A percentile compares a stretch with the other conserved stretches of the same genome.
Evolutionary conservation across 2,329 filamentous ascomycete species (phyloP).

Genomic region (Graphilbum fragrans): DNA sequence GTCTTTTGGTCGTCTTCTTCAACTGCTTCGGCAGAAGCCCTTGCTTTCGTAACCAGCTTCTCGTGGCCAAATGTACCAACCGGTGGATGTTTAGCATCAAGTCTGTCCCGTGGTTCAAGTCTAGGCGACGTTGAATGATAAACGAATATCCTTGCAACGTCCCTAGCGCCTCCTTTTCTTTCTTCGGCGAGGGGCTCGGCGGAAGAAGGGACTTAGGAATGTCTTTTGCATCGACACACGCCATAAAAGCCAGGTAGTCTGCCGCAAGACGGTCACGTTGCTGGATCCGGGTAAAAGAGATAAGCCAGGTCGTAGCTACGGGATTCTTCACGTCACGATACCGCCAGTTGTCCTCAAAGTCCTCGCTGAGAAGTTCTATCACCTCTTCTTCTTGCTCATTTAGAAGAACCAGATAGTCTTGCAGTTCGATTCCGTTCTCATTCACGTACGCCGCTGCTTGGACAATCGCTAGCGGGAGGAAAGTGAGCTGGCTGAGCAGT

Average conservation of each 20-base stretch:
- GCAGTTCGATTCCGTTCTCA: background rate
- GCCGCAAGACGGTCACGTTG: conserved; percentile 14
- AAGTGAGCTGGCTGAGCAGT: conserved; percentile 2
- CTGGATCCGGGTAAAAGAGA: conserved; percentile 9
- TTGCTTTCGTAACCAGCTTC: conserved; percentile 14
- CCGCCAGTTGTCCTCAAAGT: conserved; percentile 5
- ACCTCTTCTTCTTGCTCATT: conserved; percentile 1
- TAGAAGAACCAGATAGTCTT: conserved; percentile 5
- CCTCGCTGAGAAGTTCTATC: conserved; percentile 8
- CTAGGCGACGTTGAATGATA: conserved; percentile 16
- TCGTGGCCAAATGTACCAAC: conserved; percentile 17
- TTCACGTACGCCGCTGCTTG: conserved; percentile 7
- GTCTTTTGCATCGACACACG: conserved; percentile 16
- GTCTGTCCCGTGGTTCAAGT: background rate
- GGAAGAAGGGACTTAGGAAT: conserved; percentile 17
- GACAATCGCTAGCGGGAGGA: conserved; percentile 9
- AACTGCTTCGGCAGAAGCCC: background rate
- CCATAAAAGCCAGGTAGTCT: conserved; percentile 17
- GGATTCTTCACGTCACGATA: conserved; percentile 5
- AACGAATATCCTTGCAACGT: conserved; percentile 19
- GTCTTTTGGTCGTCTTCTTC: conserved; percentile 2
- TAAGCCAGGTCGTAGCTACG: conserved; percentile 9
- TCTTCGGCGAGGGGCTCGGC: conserved; percentile 3
- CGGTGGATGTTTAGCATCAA: conserved; percentile 18
- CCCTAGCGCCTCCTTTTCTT: conserved; percentile 13